Conservation (phyloP, 2,329 filamentous ascomycete species). For the Dryadomyces quercus-mongolicae region DNA sequence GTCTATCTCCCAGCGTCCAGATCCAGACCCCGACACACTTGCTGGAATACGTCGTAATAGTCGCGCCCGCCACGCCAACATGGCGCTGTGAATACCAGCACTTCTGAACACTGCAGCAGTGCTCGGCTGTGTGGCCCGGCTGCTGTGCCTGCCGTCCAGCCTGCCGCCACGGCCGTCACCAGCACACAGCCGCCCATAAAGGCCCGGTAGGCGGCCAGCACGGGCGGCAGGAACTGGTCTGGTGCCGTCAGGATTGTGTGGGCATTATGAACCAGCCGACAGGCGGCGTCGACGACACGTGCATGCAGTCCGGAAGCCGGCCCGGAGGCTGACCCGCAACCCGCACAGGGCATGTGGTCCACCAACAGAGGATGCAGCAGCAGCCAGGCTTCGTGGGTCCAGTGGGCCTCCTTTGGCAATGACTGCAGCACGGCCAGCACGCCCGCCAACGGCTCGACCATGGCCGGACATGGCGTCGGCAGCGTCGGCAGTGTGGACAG, state of each 20-base stretch:
- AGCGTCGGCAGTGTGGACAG: too few species aligned
- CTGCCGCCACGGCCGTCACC: background rate
- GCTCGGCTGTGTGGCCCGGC: background rate
- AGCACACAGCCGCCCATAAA: constrained; percentile 3
- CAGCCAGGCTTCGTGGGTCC: constrained; percentile 1
- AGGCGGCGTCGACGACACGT: background rate
- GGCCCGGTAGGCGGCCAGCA: constrained; percentile 1
- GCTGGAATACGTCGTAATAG: constrained; percentile 2
- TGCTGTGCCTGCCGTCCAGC: background rate
- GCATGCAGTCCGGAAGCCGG: background rate
- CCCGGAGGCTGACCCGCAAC: background rate
- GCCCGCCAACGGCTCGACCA: background rate
- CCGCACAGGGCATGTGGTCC: background rate
- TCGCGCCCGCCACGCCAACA: constrained; percentile 1
- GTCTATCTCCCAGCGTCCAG: background rate
- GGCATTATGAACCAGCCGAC: background rate
- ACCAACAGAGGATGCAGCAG: background rate
- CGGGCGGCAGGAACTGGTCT: background rate
- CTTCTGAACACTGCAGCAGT: constrained; percentile 1
- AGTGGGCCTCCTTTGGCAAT: background rate
- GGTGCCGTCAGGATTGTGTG: background rate
- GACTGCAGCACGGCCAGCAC: background rate
- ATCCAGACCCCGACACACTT: background rate
- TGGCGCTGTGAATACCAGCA: background rate
- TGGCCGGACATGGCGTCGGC: background rate